These are phyloP conservation scores for Solanum virginianum DNA, from an alignment of 257 asterid species.

Conservation along the genomic window DNA sequence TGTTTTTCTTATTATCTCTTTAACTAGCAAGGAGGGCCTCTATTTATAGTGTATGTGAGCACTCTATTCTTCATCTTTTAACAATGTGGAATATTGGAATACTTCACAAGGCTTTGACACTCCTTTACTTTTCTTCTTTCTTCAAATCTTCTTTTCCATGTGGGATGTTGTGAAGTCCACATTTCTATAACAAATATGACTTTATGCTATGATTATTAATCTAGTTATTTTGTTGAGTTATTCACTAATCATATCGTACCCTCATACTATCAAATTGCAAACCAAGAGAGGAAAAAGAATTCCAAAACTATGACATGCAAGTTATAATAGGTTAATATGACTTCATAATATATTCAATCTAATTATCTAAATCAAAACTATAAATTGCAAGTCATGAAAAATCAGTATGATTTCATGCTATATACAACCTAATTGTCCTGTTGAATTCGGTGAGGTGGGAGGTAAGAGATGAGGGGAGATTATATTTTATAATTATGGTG, in stretches of 20 bases:
- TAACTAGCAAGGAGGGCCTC: too few relatives aligned
- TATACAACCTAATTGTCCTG: neutral
- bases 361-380: neutral
- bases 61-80: too few relatives aligned
- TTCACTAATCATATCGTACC: neutral
- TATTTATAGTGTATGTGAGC: too few relatives aligned
- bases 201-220: neutral
- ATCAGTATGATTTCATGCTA: neutral
- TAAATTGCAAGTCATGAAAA: neutral
- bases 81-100: too few relatives aligned
- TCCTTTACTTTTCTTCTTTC: too few relatives aligned
- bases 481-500: neutral
- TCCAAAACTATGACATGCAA: neutral
- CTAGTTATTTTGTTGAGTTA: neutral
- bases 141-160: too few relatives aligned
- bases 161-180: too few relatives aligned
- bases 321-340: neutral
- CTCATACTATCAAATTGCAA: neutral
- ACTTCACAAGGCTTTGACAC: too few relatives aligned
- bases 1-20: too few relatives aligned
- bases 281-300: neutral
- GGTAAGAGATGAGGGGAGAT: neutral
- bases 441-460: neutral
- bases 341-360: neutral
- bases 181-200: too few relatives aligned